Evolutionary conservation across 805 yeast species (phyloP).

Genomic region (Hermanozyma aechmeae): DNA sequence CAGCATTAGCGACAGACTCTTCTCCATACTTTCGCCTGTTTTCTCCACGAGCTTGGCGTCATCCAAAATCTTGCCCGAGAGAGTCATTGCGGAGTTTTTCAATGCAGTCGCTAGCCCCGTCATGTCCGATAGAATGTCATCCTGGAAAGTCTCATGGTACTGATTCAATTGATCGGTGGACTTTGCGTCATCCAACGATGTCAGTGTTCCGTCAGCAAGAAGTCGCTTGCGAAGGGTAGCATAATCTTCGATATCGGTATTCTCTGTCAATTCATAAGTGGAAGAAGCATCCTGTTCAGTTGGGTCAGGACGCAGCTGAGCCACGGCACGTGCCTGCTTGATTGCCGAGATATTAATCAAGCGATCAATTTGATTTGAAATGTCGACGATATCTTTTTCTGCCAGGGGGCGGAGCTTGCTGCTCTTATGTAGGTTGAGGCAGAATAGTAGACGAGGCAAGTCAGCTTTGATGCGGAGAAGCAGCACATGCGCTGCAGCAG

Average conservation of each 20-base stretch:
- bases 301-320: neutral
- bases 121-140: conserved; percentile 39
- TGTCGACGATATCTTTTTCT: conserved; percentile 1
- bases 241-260: conserved; percentile 4
- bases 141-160: conserved; percentile 38
- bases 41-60: conserved; percentile 24
- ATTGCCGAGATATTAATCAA: conserved; percentile 1
- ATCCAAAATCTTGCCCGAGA: conserved; percentile 27
- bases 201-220: conserved; percentile 7
- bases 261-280: neutral
- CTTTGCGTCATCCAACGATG: conserved; percentile 4
- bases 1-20: conserved; percentile 12
- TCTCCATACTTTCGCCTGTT: conserved; percentile 25
- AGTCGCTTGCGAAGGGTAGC: conserved; percentile 9
- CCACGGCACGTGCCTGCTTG: neutral
- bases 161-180: conserved; percentile 16
- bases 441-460: conserved; percentile 9
- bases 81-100: conserved; percentile 36
- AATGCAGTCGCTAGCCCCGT: conserved; percentile 38
- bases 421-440: conserved; percentile 4
- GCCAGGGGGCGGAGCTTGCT: conserved; percentile 3
- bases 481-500: too few relatives aligned
- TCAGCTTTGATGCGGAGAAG: conserved; percentile 8
- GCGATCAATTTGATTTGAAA: conserved; percentile 6
- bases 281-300: neutral